Conservation (phyloP, 352 stramenopile genomes). For the Phytophthora pistaciae region DNA sequence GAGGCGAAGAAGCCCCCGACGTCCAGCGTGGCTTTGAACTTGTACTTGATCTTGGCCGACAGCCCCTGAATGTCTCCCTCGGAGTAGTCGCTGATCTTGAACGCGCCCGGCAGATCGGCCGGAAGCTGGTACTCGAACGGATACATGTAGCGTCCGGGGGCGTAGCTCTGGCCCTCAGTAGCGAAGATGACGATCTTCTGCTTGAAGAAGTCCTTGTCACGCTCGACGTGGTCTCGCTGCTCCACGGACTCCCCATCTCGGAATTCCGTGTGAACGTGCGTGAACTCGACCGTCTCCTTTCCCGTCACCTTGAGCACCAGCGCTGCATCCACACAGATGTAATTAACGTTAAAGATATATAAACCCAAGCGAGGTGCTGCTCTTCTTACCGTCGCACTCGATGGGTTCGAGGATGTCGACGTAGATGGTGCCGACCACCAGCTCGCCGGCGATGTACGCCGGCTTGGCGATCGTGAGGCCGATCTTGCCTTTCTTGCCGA, state of each 20-base stretch:
- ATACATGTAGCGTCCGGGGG: slow-evolving; percentile 63
- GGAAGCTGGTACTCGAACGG: slow-evolving; percentile 77
- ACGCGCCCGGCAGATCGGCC: slow-evolving; percentile 55
- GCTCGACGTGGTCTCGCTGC: slow-evolving; percentile 36
- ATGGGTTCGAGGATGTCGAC: slow-evolving; percentile 65
- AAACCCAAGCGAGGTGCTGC: background rate
- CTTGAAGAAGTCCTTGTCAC: slow-evolving; percentile 75
- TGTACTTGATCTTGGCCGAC: slow-evolving; percentile 79
- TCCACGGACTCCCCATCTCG: slow-evolving; percentile 38
- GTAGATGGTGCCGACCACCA: slow-evolving; percentile 65
- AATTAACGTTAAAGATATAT: background rate
- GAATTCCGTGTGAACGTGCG: slow-evolving; percentile 38
- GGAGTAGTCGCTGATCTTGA: slow-evolving; percentile 60
- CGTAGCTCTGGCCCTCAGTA: slow-evolving; percentile 42
- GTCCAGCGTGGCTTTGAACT: slow-evolving; percentile 77
- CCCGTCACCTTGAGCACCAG: slow-evolving; percentile 70
- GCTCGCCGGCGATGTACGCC: slow-evolving; percentile 67
- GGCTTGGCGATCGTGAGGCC: slow-evolving; percentile 58
- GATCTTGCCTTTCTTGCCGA: slow-evolving; percentile 77
- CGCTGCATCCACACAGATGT: slow-evolving; percentile 31
- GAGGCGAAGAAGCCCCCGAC: slow-evolving; percentile 67
- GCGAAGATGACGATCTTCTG: slow-evolving; percentile 71
- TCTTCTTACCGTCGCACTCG: slow-evolving; percentile 60
- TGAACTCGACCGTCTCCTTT: slow-evolving; percentile 75
- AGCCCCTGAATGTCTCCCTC: slow-evolving; percentile 52